These are phyloP conservation scores for Ploettnerulaceae sp. DNA, from an alignment of 2,329 filamentous ascomycete species.

Conservation along the genomic window DNA sequence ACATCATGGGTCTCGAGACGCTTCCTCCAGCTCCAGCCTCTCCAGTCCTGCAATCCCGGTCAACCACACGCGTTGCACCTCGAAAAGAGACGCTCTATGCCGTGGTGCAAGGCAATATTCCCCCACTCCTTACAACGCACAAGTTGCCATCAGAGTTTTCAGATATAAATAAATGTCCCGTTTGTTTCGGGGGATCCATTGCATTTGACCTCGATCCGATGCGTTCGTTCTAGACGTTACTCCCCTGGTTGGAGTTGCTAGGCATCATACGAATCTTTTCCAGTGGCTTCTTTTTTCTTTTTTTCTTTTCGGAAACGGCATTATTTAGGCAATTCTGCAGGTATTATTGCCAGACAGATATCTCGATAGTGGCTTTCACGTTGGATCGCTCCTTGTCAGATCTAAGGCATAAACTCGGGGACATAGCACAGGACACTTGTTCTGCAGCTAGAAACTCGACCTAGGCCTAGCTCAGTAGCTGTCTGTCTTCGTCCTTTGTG, in stretches of 20 bases:
- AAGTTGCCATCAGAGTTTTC: not conserved
- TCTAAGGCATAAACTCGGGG: conserved; percentile 31
- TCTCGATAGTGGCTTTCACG: no score
- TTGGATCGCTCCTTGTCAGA: no score
- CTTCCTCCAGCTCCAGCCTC: conserved; percentile 17
- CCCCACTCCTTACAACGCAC: not conserved
- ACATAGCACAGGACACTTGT: conserved; percentile 18
- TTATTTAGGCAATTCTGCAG: no score
- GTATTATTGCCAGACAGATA: no score
- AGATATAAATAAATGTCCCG: not conserved
- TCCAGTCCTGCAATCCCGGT: conserved; percentile 19
- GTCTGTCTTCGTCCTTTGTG: not conserved
- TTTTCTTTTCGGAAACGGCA: no score
- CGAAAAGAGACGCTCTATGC: conserved; percentile 7
- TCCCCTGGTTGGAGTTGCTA: no score
- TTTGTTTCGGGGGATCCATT: no score
- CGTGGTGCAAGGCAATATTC: not conserved
- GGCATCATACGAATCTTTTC: no score
- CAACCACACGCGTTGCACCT: conserved; percentile 20
- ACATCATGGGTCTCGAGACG: conserved; percentile 29
- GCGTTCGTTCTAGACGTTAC: no score
- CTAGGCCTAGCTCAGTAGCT: not conserved
- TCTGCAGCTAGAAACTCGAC: conserved; percentile 17
- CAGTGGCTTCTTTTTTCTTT: no score
- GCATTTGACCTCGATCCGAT: no score